Evolutionary conservation across 2,329 filamentous ascomycete genomes (phyloP).

Genomic region (Cercospora sp.): DNA sequence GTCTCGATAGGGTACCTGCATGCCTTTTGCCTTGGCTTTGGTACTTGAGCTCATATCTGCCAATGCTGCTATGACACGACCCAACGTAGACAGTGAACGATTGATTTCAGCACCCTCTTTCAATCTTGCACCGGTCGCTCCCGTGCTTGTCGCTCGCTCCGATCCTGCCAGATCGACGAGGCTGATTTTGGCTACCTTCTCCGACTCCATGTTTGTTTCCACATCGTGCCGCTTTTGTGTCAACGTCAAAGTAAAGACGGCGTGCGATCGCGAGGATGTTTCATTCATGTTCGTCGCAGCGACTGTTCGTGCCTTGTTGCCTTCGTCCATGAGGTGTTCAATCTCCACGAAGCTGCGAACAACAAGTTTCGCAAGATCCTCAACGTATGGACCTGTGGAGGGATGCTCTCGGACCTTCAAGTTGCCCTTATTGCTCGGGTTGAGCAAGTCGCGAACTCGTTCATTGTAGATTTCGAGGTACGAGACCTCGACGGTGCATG

Average conservation of each 20-base stretch:
- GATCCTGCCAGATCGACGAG: slow-evolving; percentile 97
- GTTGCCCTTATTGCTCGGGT: slow-evolving; percentile 93
- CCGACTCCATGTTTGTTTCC: slow-evolving; percentile 94
- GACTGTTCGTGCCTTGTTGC: slow-evolving; percentile 96
- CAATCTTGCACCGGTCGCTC: slow-evolving; percentile 87
- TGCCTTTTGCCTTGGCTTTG: slow-evolving; percentile 72
- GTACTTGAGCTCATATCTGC: slow-evolving; percentile 80
- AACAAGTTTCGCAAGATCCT: slow-evolving; percentile 92
- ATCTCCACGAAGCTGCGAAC: slow-evolving; percentile 94
- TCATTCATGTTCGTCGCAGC: slow-evolving; percentile 99
- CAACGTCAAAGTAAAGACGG: slow-evolving; percentile 93
- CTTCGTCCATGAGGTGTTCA: slow-evolving; percentile 97
- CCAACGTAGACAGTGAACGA: slow-evolving; percentile 89
- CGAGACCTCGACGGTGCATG: slow-evolving; percentile 94
- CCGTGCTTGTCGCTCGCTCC: slow-evolving; percentile 94
- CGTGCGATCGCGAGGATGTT: slow-evolving; percentile 95
- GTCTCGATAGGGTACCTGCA: slow-evolving; percentile 92
- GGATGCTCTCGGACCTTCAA: slow-evolving; percentile 97
- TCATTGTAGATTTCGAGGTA: slow-evolving; percentile 99
- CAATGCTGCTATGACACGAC: slow-evolving; percentile 93
- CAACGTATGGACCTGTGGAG: slow-evolving; percentile 94
- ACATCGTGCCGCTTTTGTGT: slow-evolving; percentile 89
- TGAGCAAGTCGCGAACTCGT: slow-evolving; percentile 89
- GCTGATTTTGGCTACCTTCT: slow-evolving; percentile 97
- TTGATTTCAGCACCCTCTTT: slow-evolving; percentile 99